These are phyloP conservation scores for Pythium myriotylum DNA, from an alignment of 352 stramenopile genomes.

Conservation along the genomic window DNA sequence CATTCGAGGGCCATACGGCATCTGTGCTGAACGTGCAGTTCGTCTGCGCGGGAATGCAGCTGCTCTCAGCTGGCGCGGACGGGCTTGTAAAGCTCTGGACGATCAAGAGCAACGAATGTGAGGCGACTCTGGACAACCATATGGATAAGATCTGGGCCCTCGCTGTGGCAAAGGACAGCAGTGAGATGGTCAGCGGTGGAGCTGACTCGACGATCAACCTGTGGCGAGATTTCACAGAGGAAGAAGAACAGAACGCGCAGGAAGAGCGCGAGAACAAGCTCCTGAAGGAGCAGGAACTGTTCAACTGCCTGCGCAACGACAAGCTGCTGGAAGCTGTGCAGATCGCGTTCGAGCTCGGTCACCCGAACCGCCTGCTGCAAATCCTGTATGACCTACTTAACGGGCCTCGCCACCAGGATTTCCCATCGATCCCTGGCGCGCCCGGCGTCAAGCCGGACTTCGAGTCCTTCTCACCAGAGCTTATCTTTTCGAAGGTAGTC, in stretches of 20 bases:
- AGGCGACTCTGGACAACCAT: conserved; percentile 96
- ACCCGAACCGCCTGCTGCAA: conserved; percentile 94
- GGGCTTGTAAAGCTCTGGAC: conserved; percentile 98
- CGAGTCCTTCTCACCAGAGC: conserved; percentile 49
- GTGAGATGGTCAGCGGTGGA: conserved; percentile 92
- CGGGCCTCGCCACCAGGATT: conserved; percentile 64
- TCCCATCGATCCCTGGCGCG: conserved; percentile 40
- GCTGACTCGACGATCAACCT: conserved; percentile 95
- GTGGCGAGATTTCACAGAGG: conserved; percentile 94
- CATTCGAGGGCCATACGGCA: conserved; percentile 94
- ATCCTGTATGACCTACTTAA: conserved; percentile 88
- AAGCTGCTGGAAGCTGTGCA: conserved; percentile 86
- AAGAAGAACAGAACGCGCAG: conserved; percentile 85
- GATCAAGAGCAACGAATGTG: conserved; percentile 97
- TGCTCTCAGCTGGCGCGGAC: conserved; percentile 95
- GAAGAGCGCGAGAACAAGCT: conserved; percentile 89
- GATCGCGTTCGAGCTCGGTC: conserved; percentile 92
- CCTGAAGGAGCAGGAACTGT: conserved; percentile 94
- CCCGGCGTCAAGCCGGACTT: conserved; percentile 49
- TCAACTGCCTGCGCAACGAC: conserved; percentile 93
- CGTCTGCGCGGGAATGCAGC: conserved; percentile 89
- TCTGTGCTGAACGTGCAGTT: conserved; percentile 91
- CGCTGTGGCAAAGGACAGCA: conserved; percentile 86
- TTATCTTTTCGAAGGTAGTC: conserved; percentile 68
- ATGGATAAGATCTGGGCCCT: conserved; percentile 98